Evolutionary conservation across 2,329 filamentous ascomycete genomes (phyloP).

Genomic region (Dissoconium aciculare): DNA sequence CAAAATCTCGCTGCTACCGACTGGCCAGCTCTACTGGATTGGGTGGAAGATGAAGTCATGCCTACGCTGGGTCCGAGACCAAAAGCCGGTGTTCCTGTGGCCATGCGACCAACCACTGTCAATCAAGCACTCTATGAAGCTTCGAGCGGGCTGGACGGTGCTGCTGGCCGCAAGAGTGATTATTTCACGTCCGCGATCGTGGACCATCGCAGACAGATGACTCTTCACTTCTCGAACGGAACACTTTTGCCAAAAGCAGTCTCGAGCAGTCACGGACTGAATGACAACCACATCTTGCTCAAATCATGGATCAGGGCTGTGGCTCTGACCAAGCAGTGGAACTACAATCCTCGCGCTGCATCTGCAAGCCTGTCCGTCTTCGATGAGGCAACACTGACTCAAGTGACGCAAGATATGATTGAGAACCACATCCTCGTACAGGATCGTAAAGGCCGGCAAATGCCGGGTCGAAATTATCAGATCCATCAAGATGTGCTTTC

Average conservation of each 20-base stretch:
- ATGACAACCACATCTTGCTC: conserved; percentile 17
- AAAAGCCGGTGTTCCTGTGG: conserved; percentile 28
- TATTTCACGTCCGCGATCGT: conserved; percentile 13
- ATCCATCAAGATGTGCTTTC: conserved; percentile 46
- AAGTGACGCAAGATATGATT: conserved; percentile 43
- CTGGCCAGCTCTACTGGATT: conserved; percentile 51
- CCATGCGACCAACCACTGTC: too few relatives aligned
- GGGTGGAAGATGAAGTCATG: conserved; percentile 38
- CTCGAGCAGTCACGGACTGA: conserved; percentile 6
- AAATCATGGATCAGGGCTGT: conserved; percentile 35
- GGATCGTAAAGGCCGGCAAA: conserved; percentile 43
- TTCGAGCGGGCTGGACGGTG: conserved; percentile 7
- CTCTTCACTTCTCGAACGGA: conserved; percentile 9
- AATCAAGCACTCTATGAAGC: conserved; percentile 8
- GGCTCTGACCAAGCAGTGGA: conserved; percentile 27
- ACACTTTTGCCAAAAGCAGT: conserved; percentile 5
- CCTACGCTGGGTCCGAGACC: background rate
- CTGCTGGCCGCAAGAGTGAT: conserved; percentile 9
- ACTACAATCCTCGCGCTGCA: conserved; percentile 27
- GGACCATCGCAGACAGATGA: conserved; percentile 10
- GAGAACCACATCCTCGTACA: conserved; percentile 42
- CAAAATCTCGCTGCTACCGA: conserved; percentile 50
- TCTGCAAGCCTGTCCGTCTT: conserved; percentile 26
- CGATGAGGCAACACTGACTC: conserved; percentile 21
- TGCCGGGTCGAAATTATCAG: conserved; percentile 47